Evolutionary conservation across 345 rosid genomes (phyloP), one percentile per base, ranked within the genome.

Genomic region (Salix koriyanagi): DNA sequence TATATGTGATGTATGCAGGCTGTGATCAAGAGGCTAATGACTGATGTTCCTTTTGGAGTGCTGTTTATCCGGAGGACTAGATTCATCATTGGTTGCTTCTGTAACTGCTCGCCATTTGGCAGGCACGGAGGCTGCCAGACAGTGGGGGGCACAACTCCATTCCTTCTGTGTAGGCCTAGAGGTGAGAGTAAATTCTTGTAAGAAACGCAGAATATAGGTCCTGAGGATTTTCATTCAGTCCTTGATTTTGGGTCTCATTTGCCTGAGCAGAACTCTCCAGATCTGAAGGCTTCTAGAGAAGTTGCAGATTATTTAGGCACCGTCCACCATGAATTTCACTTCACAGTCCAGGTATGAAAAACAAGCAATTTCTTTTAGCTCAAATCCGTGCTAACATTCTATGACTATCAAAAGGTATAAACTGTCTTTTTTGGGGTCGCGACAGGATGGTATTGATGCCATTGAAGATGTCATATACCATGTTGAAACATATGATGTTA

Each of bases 381-480:
- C 62, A 56, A 1, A 21, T 9, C 25, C 28, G 28, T n/a, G 28
- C 28, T 58, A 58, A n/a, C 62, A 58, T 58, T 58, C 64, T 10
- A 58, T n/a, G 64, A 58, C 28, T 9, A 58, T 26, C 64, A 14
- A 23, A 1, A 23, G 11, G 64, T n/a, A 26, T 58, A 58, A 58
- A 23, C 26, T n/a, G 4, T n/a, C 14, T 32, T 61, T 28, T 77
- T 71, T 76, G 50, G 71, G 7, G 9, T 56, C 44, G 41, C 25
- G 69, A 72, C 80, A 94, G 85, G 98, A 95, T 37, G 99, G 98
- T 36, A 95, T 95, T 21, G 98, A 90, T 84, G 98, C 99, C 2
- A 93, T 95, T 8, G 97, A 93, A 82, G 99, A 95, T 61, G 99
- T 93, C 64, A 95, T 95, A 36, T 90, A 93, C 83, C 98, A 94